Conservation (phyloP, 1,284 basidiomycete species). For the Athelia sp. region DNA sequence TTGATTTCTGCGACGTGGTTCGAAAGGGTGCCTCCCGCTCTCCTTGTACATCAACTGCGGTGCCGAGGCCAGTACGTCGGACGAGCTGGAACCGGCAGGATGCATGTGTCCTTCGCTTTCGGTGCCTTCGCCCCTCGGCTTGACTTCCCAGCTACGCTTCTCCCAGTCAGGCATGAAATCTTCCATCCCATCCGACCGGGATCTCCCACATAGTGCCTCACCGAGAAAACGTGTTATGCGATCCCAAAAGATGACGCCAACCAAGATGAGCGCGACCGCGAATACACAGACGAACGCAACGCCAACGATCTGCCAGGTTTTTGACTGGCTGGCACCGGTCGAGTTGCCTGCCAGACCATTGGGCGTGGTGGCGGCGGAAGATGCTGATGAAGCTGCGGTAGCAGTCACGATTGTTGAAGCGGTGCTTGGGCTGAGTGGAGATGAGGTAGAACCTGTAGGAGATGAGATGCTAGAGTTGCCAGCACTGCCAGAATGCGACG, state of each 20-base stretch:
- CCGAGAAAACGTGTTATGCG: constrained; percentile 55
- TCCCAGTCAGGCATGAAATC: constrained; percentile 61
- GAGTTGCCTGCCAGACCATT: neutral
- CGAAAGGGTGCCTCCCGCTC: neutral
- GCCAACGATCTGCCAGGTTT: constrained; percentile 62
- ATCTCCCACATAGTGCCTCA: constrained; percentile 39
- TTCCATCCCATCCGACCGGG: constrained; percentile 34
- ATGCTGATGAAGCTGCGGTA: neutral
- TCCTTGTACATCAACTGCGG: neutral
- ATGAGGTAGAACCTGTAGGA: no score
- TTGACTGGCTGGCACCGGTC: constrained; percentile 5
- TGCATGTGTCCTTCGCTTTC: constrained; percentile 29
- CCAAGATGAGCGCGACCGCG: constrained; percentile 45
- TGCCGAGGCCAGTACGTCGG: constrained; percentile 22
- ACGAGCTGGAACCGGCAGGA: constrained; percentile 27
- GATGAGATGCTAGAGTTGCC: no score
- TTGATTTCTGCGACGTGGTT: neutral
- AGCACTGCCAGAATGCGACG: neutral
- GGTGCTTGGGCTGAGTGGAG: no score
- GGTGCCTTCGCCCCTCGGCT: constrained; percentile 36
- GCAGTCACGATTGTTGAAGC: neutral
- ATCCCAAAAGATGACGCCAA: constrained; percentile 61
- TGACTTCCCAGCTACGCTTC: constrained; percentile 47
- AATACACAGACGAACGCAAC: constrained; percentile 57
- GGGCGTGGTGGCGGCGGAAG: neutral